Conservation (phyloP, 768 basidiomycete species). For the Hortiboletus flavorubellus region DNA sequence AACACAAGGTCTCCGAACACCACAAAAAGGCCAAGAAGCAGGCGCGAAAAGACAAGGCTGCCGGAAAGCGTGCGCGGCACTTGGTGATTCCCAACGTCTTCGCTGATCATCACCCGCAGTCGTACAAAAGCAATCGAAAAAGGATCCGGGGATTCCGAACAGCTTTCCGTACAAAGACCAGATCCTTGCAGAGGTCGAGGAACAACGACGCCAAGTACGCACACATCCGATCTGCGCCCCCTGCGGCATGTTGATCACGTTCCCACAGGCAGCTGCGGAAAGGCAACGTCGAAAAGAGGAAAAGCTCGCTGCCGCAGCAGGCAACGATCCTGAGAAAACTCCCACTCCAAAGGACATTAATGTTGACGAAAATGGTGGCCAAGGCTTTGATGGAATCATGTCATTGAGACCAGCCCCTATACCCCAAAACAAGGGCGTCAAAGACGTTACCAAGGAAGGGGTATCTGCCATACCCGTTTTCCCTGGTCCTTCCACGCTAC, state of each 20-base stretch:
- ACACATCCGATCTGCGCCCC: not conserved
- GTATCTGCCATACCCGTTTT: constrained; percentile 21
- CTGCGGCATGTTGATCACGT: not conserved
- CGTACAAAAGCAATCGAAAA: constrained; percentile 47
- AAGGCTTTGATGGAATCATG: constrained; percentile 39
- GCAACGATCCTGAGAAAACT: constrained; percentile 23
- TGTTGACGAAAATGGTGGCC: constrained; percentile 28
- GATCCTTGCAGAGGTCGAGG: constrained; percentile 86
- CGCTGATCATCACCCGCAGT: constrained; percentile 7
- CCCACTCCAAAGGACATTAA: constrained; percentile 28
- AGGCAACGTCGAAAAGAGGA: constrained; percentile 65
- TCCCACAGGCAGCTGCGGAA: constrained; percentile 66
- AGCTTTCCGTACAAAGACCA: constrained; percentile 93
- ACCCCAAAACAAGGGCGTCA: not conserved
- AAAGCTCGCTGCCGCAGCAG: constrained; percentile 44
- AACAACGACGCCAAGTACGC: constrained; percentile 67
- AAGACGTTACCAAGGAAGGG: not conserved
- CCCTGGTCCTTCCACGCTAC: constrained; percentile 28
- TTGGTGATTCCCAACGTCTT: not conserved
- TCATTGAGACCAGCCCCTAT: constrained; percentile 15
- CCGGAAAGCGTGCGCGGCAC: constrained; percentile 74
- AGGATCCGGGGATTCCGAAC: constrained; percentile 93
- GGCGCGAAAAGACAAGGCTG: constrained; percentile 66
- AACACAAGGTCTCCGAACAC: constrained; percentile 72
- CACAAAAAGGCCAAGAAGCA: constrained; percentile 72